A percentile compares a stretch with the other conserved stretches of the same genome.
These are phyloP conservation scores for Botrytis deweyae DNA, from an alignment of 2,329 filamentous ascomycete genomes.

Conservation along the genomic window DNA sequence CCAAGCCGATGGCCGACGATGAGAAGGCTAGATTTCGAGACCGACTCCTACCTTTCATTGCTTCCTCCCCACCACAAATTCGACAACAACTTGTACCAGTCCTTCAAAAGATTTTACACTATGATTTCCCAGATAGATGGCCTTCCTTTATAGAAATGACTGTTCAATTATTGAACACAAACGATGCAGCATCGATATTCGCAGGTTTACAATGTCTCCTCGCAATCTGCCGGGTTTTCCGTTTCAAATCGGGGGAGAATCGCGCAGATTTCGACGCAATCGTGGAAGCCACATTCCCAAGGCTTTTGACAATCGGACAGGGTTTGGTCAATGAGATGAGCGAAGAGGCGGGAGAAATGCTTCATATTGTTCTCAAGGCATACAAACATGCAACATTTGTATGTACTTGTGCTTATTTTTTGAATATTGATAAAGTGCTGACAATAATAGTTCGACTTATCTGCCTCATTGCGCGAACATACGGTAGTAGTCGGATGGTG, in stretches of 20 bases:
- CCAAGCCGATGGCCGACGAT: slow-evolving; percentile 76
- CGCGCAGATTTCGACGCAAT: slow-evolving; percentile 91
- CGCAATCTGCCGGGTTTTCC: slow-evolving; percentile 91
- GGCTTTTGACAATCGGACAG: slow-evolving; percentile 81
- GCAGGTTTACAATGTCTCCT: slow-evolving; percentile 92
- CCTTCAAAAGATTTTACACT: slow-evolving; percentile 92
- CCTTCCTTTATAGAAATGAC: slow-evolving; percentile 93
- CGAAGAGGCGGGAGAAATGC: slow-evolving; percentile 93
- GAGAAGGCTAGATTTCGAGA: slow-evolving; percentile 87
- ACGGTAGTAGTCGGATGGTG: slow-evolving; percentile 92
- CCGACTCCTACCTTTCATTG: slow-evolving; percentile 85
- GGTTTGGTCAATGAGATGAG: slow-evolving; percentile 87
- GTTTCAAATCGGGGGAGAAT: slow-evolving; percentile 82
- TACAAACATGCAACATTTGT: slow-evolving; percentile 99
- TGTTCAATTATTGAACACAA: slow-evolving; percentile 80
- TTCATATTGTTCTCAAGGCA: slow-evolving; percentile 90
- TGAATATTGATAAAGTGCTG: slow-evolving; percentile 35
- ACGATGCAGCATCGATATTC: slow-evolving; percentile 83
- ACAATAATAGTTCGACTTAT: slow-evolving; percentile 73
- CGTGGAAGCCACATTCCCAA: slow-evolving; percentile 85
- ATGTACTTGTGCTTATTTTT: slow-evolving; percentile 42
- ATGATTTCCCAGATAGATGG: slow-evolving; percentile 94
- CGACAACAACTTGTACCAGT: slow-evolving; percentile 92
- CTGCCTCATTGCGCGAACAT: slow-evolving; percentile 72
- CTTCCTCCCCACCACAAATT: slow-evolving; percentile 73